Evolutionary conservation across 1,284 basidiomycete genomes (phyloP), one percentile per base, ranked within the genome.

Genomic region (Coniferiporia sulphurascens): DNA sequence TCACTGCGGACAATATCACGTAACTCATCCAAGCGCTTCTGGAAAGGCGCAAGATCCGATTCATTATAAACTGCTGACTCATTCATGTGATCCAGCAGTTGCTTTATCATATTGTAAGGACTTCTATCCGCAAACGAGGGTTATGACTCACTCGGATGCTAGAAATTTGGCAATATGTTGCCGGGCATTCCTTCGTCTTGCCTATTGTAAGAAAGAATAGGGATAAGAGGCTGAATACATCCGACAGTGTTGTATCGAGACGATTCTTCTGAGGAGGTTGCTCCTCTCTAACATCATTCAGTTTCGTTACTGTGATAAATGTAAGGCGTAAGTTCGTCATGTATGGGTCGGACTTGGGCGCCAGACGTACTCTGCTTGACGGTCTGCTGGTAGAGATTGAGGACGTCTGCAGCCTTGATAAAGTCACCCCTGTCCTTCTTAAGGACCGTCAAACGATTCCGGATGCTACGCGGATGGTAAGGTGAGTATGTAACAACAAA

Each of bases 1-100:
- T 95, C 93, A 62, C 85, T 82, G 66, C 87, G 87, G 60, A 98
- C 85, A 67, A 97, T 95, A 58, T 83, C 77, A 57, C 89, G 86
- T 46, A 98, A 79, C 65, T 94, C 89, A 15, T 79, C 76, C 58
- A 97, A 74, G 60, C 95, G 85, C 64, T 82, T 82, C 61, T 88
- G 83, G 74, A 96, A 97, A 1, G 95, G 93, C 22, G 80, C 80
- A 46, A 97, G 84, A 74, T 96, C 93, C 34, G 86, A 77, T 70
- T 95, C 92, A 63, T 93, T 97, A 74, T 96, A 98, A 43, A 93
- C 86, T 6, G 90, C 90, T 0, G 91, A 94, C 72, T 98, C 95
- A 72, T 94, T 90, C 88, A 95, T 91, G 70, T 95, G 91, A 68
- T 86, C 86, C 52, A 97, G 81, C 45, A 96, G 89, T 93, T 95